Base-by-base conservation (phyloP, 768 basidiomycete species). In the Cystofilobasidium capitatum region DNA sequence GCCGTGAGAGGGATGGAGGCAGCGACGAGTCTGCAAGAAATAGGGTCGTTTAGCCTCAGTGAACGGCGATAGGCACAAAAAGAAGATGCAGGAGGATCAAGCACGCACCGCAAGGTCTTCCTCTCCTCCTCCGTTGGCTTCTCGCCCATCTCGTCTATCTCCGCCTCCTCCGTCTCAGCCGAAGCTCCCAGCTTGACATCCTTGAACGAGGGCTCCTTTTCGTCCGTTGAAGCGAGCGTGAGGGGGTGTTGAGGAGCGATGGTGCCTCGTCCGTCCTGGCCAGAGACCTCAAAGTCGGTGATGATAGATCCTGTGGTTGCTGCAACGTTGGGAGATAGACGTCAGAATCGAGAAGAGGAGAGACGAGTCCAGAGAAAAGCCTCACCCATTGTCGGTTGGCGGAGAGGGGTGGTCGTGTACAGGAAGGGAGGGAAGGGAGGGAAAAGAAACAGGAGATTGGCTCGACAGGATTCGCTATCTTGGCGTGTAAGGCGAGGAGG, bases 1-100 rank as follows among this genome's bases (percentile, higher is more conserved):
- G 70, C 75, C 4, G 70, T 55, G 72, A 71, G 73, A 5, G 71
- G 74, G 69, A 77, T 71, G 8, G 69, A 35, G 12, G 71, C 75
- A 3, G 71, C 47, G 39, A 75, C 65, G 12, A 65, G 64, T 39
- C 64, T 65, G 51, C 17, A 17, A 2, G 36, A 26, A 6, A n/a
- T n/a, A 49, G 36, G n/a, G n/a, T n/a, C n/a, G n/a, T n/a, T 12
- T 17, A n/a, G 36, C 29, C 17, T 26, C 35, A 35, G 22, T 17
- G 14, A 20, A 49, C 31, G 9, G 37, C 64, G 45, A 36, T 36
- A 26, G 22, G 40, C 22, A 20, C 55, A 4, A 24, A 36, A n/a
- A n/a, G n/a, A n/a, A n/a, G n/a, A n/a, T n/a, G n/a, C n/a, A n/a
- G n/a, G 51, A n/a, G 5, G 36, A 7, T 36, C 35, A 31, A 7